These are phyloP conservation scores for Fusarium sp. DNA, from an alignment of 2,329 filamentous ascomycete species.

Conservation along the genomic window DNA sequence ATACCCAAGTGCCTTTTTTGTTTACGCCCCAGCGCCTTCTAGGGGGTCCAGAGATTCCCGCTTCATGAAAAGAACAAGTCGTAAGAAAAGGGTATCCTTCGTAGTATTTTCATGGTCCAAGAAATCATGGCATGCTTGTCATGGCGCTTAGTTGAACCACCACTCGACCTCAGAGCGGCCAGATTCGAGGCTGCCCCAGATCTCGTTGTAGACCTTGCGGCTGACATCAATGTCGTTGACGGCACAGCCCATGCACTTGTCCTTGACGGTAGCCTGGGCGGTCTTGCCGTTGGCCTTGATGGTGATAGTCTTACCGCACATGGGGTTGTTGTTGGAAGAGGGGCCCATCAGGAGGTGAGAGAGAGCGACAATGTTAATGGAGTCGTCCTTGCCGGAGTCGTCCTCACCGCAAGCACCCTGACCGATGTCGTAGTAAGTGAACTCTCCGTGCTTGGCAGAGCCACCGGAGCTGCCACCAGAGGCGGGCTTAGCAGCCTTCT, in stretches of 20 bases:
- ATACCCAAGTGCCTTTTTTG: slow-evolving; percentile 12
- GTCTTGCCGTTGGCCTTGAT: slow-evolving; percentile 70
- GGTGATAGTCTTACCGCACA: slow-evolving; percentile 76
- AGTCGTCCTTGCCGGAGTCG: slow-evolving; percentile 65
- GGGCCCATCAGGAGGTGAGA: slow-evolving; percentile 71
- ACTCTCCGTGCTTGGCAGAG: slow-evolving; percentile 64
- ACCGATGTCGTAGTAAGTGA: slow-evolving; percentile 80
- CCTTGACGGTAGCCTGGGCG: slow-evolving; percentile 69
- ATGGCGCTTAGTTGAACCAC: slow-evolving; percentile 56
- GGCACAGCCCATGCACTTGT: slow-evolving; percentile 80
- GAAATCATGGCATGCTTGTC: slow-evolving; percentile 14
- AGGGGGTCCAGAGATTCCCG: slow-evolving; percentile 37
- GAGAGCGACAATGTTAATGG: slow-evolving; percentile 75
- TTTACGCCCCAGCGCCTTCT: slow-evolving; percentile 34
- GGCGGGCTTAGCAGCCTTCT: slow-evolving; percentile 32
- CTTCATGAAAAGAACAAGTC: slow-evolving; percentile 42
- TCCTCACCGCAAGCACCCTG: slow-evolving; percentile 73
- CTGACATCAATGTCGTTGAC: slow-evolving; percentile 69
- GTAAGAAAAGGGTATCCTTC: slow-evolving; percentile 34
- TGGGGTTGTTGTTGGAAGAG: slow-evolving; percentile 73
- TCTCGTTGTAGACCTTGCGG: slow-evolving; percentile 63
- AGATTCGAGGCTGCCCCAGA: slow-evolving; percentile 59
- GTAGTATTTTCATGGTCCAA: slow-evolving; percentile 19
- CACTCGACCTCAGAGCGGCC: slow-evolving; percentile 59
- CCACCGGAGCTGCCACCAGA: slow-evolving; percentile 29